These are phyloP conservation scores for Plantago coronopus DNA, from an alignment of 305 asterid species.

Conservation along the genomic window DNA sequence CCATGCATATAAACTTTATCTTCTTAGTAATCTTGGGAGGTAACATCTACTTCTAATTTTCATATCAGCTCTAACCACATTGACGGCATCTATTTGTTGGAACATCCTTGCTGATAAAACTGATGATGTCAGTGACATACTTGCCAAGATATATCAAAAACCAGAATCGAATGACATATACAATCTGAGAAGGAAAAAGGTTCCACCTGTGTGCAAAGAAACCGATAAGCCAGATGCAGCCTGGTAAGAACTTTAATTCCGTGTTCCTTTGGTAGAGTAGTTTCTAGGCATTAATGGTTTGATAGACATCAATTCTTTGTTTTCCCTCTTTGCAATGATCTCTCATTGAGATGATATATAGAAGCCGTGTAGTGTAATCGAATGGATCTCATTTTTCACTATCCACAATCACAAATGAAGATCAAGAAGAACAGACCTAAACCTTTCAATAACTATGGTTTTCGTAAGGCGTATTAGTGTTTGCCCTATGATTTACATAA, in stretches of 20 bases:
- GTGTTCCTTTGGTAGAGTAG: neutral
- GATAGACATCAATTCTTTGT: neutral
- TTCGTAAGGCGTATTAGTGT: too few species aligned
- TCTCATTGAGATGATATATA: constrained; percentile 2
- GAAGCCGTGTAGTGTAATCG: too few species aligned
- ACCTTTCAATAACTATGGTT: too few species aligned
- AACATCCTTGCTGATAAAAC: constrained; percentile 84
- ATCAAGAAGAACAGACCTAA: too few species aligned
- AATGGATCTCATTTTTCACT: too few species aligned
- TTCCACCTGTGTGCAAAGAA: constrained; percentile 83
- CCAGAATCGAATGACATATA: constrained; percentile 74
- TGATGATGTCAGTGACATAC: constrained; percentile 81
- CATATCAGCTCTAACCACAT: constrained; percentile 60
- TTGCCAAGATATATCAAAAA: constrained; percentile 79
- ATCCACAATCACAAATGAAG: too few species aligned
- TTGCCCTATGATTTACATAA: neutral
- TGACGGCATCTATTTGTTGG: constrained; percentile 86
- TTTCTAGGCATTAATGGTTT: neutral
- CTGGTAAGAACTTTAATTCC: constrained; percentile 50
- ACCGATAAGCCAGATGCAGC: constrained; percentile 87
- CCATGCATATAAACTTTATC: neutral
- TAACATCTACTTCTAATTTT: constrained; percentile 8
- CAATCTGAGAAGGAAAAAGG: constrained; percentile 63
- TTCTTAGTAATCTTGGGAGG: constrained; percentile 5
- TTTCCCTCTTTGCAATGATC: neutral